Base-by-base conservation (phyloP, 2,329 filamentous ascomycete species). In the Pseudogymnoascus sp. region DNA sequence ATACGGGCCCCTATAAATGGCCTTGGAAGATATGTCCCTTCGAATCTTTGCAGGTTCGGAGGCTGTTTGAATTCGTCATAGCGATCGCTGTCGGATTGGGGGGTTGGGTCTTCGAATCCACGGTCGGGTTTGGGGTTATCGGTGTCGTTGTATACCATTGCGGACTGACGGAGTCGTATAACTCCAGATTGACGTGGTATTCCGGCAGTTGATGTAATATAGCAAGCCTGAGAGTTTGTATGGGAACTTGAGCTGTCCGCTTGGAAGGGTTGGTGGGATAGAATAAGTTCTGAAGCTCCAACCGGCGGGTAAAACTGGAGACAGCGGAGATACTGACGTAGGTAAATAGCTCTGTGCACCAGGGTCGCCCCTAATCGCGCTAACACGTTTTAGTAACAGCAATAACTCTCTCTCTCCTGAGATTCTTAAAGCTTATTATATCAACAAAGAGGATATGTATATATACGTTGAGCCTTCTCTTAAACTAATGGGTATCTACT, bases 1-100 rank as follows among this genome's bases (percentile, higher is more conserved):
- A 72, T 39, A 33, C 62, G 36, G 8, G 69, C 67, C 21, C 71
- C 29, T 36, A 72, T 58, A 17, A 71, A 42, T 38, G 70, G 68
- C 36, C 61, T 64, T 12, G 69, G 67, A n/a, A 71, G 51, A n/a
- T 61, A 65, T 12, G 58, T 59, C 5, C 13, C 15, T 58, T 71
- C 66, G 55, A 70, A 62, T 1, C 62, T 59, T 33, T 27, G 35
- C 21, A 41, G 33, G 17, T 27, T 59, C 58, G 58, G 35, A 27
- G 58, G 25, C 10, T 38, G 15, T 27, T 59, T 59, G 33, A 25
- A 36, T 36, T 38, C 38, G 35, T 27, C 58, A 41, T 59, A 59
- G 17, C 33, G 33, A 39, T 59, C 58, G 21, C 8, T 38, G 58
- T 59, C 58, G 33, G 58, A 38, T 39, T 38, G 58, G 38, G 38